Conservation (phyloP, 2,329 filamentous ascomycete species). For the Teratosphaeria pseudoeucalypti region DNA sequence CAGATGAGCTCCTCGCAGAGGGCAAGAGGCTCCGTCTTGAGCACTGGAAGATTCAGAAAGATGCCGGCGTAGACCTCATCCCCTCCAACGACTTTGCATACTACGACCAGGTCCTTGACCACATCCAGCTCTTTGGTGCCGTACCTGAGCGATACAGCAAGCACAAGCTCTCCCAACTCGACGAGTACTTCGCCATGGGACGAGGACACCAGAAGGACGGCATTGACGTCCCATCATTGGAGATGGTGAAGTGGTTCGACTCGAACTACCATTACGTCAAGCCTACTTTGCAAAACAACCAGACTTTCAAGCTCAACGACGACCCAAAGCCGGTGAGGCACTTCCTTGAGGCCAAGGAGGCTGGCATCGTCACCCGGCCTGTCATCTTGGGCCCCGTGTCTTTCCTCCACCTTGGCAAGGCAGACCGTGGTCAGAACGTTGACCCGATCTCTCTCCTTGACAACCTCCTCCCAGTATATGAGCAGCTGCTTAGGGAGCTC, state of each 20-base stretch:
- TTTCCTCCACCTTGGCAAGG: slow-evolving; percentile 96
- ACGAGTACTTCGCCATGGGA: slow-evolving; percentile 99
- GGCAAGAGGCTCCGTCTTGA: slow-evolving; percentile 92
- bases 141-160: slow-evolving; percentile 88
- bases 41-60: slow-evolving; percentile 99
- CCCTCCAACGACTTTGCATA: slow-evolving; percentile 99
- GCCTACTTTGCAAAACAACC: slow-evolving; percentile 93
- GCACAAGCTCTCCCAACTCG: slow-evolving; percentile 75
- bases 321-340: slow-evolving; percentile 90
- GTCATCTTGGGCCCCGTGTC: slow-evolving; percentile 93
- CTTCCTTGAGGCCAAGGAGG: slow-evolving; percentile 96
- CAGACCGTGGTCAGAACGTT: slow-evolving; percentile 87
- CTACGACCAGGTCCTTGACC: slow-evolving; percentile 95
- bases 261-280: slow-evolving; percentile 99
- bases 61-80: slow-evolving; percentile 93
- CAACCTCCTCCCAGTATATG: slow-evolving; percentile 89
- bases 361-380: slow-evolving; percentile 82
- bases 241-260: slow-evolving; percentile 99
- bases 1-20: slow-evolving; percentile 81
- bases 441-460: slow-evolving; percentile 89
- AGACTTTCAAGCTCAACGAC: slow-evolving; percentile 80
- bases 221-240: slow-evolving; percentile 73
- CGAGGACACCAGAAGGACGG: slow-evolving; percentile 93
- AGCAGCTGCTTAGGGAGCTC: slow-evolving; percentile 82
- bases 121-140: slow-evolving; percentile 95